Conservation (phyloP, 208 protist genomes). For the Trypanosoma boissoni region DNA sequence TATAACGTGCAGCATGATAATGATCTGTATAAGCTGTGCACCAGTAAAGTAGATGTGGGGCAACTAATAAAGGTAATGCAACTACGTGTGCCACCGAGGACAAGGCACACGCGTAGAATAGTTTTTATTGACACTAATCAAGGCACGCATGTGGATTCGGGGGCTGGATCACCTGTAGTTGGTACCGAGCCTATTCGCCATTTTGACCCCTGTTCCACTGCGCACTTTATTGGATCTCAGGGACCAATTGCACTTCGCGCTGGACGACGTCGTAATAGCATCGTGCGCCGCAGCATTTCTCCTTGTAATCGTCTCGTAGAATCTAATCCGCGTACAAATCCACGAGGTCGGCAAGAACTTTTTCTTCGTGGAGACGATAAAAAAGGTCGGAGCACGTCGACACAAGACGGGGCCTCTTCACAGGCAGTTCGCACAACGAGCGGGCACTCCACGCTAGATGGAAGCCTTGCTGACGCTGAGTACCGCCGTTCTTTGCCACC, state of each 20-base stretch:
- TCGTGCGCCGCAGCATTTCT: conserved; percentile 69
- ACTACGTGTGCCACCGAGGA: conserved; percentile 9
- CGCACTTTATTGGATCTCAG: conserved; percentile 53
- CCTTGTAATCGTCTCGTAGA: conserved; percentile 53
- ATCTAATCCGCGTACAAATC: conserved; percentile 55
- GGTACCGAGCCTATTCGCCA: conserved; percentile 29
- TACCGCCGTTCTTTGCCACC: conserved; percentile 19
- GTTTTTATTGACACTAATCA: conserved; percentile 78
- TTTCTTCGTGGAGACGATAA: conserved; percentile 23
- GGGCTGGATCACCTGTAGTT: conserved; percentile 45
- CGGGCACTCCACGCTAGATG: conserved; percentile 23
- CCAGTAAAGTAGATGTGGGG: conserved; percentile 59
- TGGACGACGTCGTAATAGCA: conserved; percentile 49
- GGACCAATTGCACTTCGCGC: conserved; percentile 43
- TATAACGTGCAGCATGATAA: conserved; percentile 65
- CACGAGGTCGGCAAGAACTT: conserved; percentile 60
- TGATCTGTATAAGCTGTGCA: conserved; percentile 64
- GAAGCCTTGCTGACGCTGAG: conserved; percentile 11
- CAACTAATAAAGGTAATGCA: conserved; percentile 11
- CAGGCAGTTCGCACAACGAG: conserved; percentile 21
- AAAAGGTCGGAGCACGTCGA: conserved; percentile 15
- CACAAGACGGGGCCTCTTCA: conserved; percentile 22
- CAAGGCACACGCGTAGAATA: conserved; percentile 39
- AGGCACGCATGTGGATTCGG: conserved; percentile 48
- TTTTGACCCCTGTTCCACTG: conserved; percentile 31